Evolutionary conservation across 768 basidiomycete species (phyloP).

Genomic region (Leccinellum rugosiceps): DNA sequence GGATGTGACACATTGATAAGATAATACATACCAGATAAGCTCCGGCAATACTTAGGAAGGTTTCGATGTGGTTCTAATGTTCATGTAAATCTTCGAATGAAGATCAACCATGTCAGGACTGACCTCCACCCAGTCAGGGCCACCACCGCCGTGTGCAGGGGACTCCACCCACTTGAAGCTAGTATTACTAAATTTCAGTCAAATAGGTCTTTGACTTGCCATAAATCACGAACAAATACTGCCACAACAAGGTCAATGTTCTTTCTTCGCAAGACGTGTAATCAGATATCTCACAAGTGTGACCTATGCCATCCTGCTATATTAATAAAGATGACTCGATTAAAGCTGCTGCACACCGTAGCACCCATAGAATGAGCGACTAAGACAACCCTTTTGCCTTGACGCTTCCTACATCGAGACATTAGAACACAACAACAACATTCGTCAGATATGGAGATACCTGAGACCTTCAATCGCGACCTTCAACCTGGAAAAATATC

Average conservation of each 20-base stretch:
- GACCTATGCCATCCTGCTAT: slow-evolving; percentile 44
- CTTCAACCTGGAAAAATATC: slow-evolving; percentile 85
- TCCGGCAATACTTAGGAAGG: slow-evolving; percentile 81
- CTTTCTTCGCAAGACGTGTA: background rate
- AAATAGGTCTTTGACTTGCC: background rate
- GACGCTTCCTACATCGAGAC: slow-evolving; percentile 47
- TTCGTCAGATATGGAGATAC: slow-evolving; percentile 27
- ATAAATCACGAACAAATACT: slow-evolving; percentile 78
- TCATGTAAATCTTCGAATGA: background rate
- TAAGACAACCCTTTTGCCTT: slow-evolving; percentile 77
- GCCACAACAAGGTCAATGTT: slow-evolving; percentile 5
- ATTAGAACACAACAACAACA: background rate
- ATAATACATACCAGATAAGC: slow-evolving; percentile 66
- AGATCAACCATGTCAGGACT: background rate
- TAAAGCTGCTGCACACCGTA: slow-evolving; percentile 44
- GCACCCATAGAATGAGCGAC: slow-evolving; percentile 86
- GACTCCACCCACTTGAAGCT: slow-evolving; percentile 98
- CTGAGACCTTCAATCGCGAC: slow-evolving; percentile 75
- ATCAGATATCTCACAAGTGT: slow-evolving; percentile 39
- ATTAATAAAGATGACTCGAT: background rate
- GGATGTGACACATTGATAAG: background rate
- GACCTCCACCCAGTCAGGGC: slow-evolving; percentile 89
- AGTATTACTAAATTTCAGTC: slow-evolving; percentile 5
- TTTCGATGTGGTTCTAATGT: slow-evolving; percentile 74
- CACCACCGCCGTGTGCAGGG: slow-evolving; percentile 74